Conservation (phyloP, 306 rosid species). For the Trifolium pratense region DNA sequence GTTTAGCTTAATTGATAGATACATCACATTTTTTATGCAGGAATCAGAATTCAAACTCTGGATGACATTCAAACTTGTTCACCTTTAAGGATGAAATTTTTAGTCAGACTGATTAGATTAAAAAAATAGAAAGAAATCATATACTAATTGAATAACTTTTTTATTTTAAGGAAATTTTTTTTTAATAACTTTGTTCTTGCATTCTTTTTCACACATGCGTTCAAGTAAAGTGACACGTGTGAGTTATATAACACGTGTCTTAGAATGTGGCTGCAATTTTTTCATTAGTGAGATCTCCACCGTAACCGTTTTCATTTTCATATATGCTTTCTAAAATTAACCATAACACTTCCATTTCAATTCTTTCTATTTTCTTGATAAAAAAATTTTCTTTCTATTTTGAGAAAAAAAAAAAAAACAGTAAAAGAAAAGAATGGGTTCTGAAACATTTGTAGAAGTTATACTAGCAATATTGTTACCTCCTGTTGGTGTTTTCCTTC, state of each 20-base stretch:
- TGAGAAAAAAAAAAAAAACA: background rate
- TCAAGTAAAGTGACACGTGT: background rate
- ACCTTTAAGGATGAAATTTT: no score
- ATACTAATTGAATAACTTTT: no score
- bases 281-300: background rate
- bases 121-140: no score
- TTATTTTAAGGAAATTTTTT: no score
- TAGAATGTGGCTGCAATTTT: background rate
- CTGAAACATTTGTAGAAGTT: slow-evolving; percentile 68
- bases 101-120: no score
- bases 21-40: no score
- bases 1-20: no score
- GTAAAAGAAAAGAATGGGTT: slow-evolving; percentile 43
- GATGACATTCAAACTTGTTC: no score
- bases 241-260: background rate
- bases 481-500: slow-evolving; percentile 79
- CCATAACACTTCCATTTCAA: background rate
- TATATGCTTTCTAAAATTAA: background rate
- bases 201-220: background rate
- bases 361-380: slow-evolving; percentile 7
- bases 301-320: slow-evolving; percentile 1
- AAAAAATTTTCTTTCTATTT: slow-evolving; percentile 1
- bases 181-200: background rate
- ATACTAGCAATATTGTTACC: slow-evolving; percentile 66
- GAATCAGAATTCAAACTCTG: no score